These are phyloP conservation scores for Metarhizium album DNA, from an alignment of 2,329 filamentous ascomycete genomes.

Conservation along the genomic window DNA sequence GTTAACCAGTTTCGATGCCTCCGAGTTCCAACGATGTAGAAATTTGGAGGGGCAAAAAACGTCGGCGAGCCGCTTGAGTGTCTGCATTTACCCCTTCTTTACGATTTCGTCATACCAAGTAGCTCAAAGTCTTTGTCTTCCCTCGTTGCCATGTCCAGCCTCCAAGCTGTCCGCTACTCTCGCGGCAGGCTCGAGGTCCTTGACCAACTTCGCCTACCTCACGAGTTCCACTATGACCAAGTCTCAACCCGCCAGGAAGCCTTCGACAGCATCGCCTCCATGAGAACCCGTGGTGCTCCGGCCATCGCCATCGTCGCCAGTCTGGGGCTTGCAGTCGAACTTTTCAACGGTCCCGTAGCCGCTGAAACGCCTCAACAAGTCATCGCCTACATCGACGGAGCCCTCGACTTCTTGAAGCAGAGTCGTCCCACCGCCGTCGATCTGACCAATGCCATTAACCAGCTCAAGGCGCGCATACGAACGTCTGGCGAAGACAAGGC, in stretches of 20 bases:
- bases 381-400: conserved; percentile 61
- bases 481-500: conserved; percentile 33
- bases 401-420: conserved; percentile 75
- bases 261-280: conserved; percentile 72
- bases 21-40: background rate
- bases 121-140: background rate
- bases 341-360: conserved; percentile 43
- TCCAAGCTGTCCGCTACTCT: conserved; percentile 69
- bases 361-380: conserved; percentile 42
- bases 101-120: background rate
- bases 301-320: conserved; percentile 98
- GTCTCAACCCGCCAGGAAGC: conserved; percentile 62
- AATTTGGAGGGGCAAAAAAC: conserved; percentile 18
- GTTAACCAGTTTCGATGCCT: too few relatives aligned
- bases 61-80: background rate
- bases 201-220: conserved; percentile 73
- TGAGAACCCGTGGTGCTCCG: conserved; percentile 71
- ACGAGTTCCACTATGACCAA: conserved; percentile 67
- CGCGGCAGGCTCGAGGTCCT: conserved; percentile 65
- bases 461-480: conserved; percentile 58
- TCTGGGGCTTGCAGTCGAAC: conserved; percentile 75
- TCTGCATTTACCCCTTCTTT: background rate
- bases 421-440: conserved; percentile 94
- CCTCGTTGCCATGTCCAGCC: conserved; percentile 34
- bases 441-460: conserved; percentile 76